Conservation (phyloP, 495 filamentous ascomycete species). For the Haplographium delicatum region DNA sequence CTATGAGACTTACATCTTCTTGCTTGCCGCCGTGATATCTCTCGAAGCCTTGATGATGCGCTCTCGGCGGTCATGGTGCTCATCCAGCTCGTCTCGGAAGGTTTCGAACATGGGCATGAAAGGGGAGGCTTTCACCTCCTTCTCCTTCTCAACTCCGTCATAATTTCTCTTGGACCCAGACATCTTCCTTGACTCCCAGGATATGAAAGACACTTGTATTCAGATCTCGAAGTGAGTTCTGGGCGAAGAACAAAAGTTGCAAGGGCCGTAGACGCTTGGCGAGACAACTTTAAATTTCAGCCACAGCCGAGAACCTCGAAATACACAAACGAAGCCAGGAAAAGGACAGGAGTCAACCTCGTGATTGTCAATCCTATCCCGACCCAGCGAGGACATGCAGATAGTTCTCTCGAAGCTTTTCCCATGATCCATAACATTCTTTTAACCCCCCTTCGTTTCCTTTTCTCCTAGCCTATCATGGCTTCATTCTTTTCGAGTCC, state of each 20-base stretch:
- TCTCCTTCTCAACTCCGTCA: conserved; percentile 31
- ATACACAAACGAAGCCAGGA: neutral
- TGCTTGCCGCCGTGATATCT: conserved; percentile 88
- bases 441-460: conserved; percentile 27
- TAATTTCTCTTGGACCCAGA: conserved; percentile 26
- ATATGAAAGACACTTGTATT: neutral
- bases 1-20: conserved; percentile 74
- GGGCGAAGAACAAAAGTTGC: no score
- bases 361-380: neutral
- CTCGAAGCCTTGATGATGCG: conserved; percentile 81
- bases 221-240: neutral
- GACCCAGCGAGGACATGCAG: neutral
- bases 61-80: conserved; percentile 90
- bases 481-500: conserved; percentile 21
- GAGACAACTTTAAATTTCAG: neutral
- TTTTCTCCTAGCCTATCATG: conserved; percentile 23
- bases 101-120: conserved; percentile 74
- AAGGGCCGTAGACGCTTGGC: no score
- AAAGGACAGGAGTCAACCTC: neutral
- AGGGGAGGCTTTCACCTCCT: conserved; percentile 13
- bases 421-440: neutral
- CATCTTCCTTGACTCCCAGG: conserved; percentile 25
- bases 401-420: neutral
- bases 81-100: conserved; percentile 84
- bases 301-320: conserved; percentile 3